phyloP scores from a whole-genome alignment of 2,329 filamentous ascomycete genomes.

The Metarhizium humberi region DNA sequence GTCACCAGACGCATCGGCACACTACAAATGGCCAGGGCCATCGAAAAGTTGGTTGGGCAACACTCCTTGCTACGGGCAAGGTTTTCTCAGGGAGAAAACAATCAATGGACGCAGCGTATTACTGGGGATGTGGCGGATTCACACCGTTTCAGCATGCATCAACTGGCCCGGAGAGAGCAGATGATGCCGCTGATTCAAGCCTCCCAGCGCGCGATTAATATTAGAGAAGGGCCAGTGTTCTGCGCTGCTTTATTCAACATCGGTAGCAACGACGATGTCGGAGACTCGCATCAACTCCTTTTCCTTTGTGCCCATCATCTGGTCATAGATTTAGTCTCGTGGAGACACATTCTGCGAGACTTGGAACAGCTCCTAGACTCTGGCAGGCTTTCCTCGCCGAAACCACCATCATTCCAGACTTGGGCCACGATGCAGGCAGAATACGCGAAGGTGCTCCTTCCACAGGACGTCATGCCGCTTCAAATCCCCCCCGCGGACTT shows the following conservation, averaged over 20 bases:
- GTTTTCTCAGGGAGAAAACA: neutral
- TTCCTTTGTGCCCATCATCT: neutral
- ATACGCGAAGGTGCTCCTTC: neutral
- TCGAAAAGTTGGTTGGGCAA: neutral
- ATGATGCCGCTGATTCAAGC: too few species aligned
- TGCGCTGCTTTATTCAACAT: neutral
- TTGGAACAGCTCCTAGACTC: neutral
- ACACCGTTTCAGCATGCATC: too few species aligned
- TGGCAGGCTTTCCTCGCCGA: neutral
- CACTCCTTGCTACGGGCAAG: neutral
- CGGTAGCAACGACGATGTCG: neutral
- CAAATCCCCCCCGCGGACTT: too few species aligned
- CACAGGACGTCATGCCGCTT: too few species aligned
- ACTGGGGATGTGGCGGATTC: too few species aligned
- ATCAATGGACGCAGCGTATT: too few species aligned
- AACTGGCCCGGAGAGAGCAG: too few species aligned
- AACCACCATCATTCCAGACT: neutral
- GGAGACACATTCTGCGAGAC: neutral
- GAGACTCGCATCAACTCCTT: neutral
- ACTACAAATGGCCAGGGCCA: neutral
- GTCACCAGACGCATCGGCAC: neutral
- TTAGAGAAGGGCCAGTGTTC: too few species aligned
- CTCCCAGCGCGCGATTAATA: too few species aligned
- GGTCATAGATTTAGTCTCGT: neutral
- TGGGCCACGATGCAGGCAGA: neutral